These are phyloP conservation scores for Coemansia sp. DNA, from an alignment of 192 early-diverging fungal genomes.

Conservation along the genomic window DNA sequence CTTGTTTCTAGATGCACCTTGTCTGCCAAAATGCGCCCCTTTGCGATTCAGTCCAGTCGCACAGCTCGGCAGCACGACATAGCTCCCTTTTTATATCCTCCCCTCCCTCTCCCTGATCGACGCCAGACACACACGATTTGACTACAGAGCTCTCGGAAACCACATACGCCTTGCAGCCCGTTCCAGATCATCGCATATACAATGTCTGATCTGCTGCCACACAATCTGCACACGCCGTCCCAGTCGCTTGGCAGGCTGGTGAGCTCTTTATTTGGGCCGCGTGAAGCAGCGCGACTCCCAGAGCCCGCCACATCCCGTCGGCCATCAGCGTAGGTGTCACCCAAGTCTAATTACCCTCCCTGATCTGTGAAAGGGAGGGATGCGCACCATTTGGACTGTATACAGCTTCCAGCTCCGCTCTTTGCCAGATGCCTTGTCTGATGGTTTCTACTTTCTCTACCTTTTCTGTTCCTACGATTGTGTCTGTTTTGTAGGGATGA, in stretches of 20 bases:
- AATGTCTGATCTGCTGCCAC: constrained; percentile 11
- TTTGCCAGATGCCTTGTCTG: neutral
- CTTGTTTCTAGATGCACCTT: constrained; percentile 2
- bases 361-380: neutral
- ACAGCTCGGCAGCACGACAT: neutral
- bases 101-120: neutral
- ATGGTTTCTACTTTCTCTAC: neutral
- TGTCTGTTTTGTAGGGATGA: constrained; percentile 3
- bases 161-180: neutral
- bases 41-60: neutral
- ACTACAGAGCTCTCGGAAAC: neutral
- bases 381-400: neutral
- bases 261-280: constrained; percentile 27
- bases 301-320: neutral
- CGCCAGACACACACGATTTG: neutral
- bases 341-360: neutral
- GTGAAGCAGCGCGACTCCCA: constrained; percentile 7
- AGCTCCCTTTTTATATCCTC: neutral
- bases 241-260: constrained; percentile 29
- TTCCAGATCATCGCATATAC: neutral
- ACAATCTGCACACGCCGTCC: constrained; percentile 7
- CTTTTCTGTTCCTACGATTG: neutral
- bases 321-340: constrained; percentile 9
- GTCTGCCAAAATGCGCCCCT: constrained; percentile 3
- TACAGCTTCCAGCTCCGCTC: neutral